Conservation (phyloP, 208 protist genomes). For the Acanthamoeba triangularis region DNA sequence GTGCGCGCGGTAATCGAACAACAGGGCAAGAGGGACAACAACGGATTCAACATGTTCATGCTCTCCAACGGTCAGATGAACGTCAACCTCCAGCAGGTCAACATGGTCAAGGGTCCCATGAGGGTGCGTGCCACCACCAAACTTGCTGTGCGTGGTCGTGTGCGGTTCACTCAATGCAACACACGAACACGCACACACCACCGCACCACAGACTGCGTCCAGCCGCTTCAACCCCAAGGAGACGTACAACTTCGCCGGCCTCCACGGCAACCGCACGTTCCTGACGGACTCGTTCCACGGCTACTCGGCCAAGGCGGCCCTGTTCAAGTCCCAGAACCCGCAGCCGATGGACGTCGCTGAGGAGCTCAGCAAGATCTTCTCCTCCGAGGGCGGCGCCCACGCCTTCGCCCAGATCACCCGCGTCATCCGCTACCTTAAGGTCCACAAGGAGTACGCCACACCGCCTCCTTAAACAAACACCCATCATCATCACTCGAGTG, state of each 20-base stretch:
- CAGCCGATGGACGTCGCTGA: neutral
- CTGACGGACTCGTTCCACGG: constrained; percentile 12
- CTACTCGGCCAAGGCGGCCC: constrained; percentile 41
- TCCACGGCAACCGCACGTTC: neutral
- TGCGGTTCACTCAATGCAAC: too few species aligned
- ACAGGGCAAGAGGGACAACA: constrained; percentile 57
- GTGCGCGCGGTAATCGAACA: neutral
- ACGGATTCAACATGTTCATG: constrained; percentile 75
- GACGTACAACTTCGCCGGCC: neutral
- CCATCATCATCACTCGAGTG: neutral
- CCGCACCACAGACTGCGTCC: neutral
- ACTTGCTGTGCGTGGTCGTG: neutral
- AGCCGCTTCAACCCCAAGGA: neutral
- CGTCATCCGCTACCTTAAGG: constrained; percentile 69
- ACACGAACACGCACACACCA: neutral
- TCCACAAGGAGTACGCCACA: neutral
- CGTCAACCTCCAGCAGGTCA: constrained; percentile 27
- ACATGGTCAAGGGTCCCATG: neutral
- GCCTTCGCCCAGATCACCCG: constrained; percentile 48
- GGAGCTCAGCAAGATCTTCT: constrained; percentile 37
- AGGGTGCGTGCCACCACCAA: neutral
- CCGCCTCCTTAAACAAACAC: neutral
- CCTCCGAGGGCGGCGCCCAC: neutral
- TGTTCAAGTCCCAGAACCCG: neutral
- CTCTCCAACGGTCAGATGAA: constrained; percentile 58